phyloP scores from a whole-genome alignment of 129 eudicot genomes.

The Tanacetum coccineum region DNA sequence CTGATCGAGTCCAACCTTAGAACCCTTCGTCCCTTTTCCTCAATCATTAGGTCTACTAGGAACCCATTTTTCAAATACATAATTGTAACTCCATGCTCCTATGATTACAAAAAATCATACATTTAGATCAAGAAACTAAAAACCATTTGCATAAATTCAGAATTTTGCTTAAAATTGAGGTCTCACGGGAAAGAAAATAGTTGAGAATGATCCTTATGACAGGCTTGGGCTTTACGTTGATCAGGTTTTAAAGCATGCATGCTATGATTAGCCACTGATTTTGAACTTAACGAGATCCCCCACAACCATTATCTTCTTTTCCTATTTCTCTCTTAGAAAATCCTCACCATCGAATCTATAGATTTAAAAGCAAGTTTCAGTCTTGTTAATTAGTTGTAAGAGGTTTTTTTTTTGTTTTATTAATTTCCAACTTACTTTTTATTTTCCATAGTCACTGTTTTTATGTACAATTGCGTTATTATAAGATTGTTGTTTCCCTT shows the following conservation, averaged over 20 bases:
- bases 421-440: no score
- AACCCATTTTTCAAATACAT: constrained; percentile 67
- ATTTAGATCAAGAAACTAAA: constrained; percentile 21
- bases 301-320: constrained; percentile 52
- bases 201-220: constrained; percentile 26
- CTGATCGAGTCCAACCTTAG: constrained; percentile 61
- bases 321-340: constrained; percentile 34
- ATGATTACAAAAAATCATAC: constrained; percentile 16
- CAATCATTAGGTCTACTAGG: constrained; percentile 54
- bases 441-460: no score
- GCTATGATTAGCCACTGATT: constrained; percentile 56
- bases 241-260: constrained; percentile 39
- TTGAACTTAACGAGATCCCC: constrained; percentile 60
- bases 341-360: constrained; percentile 38
- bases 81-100: constrained; percentile 58
- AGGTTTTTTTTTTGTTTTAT: background rate
- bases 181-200: constrained; percentile 27
- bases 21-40: constrained; percentile 39
- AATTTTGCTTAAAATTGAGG: constrained; percentile 1
- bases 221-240: constrained; percentile 19
- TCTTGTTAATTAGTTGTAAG: background rate
- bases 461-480: no score
- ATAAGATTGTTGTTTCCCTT: no score
- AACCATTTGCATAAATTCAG: background rate
- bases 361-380: background rate